A percentile compares a stretch with the other conserved stretches of the same genome.
Evolutionary conservation across 2,329 filamentous ascomycete genomes (phyloP).

Genomic region (Paraphaeosphaeria minitans): DNA sequence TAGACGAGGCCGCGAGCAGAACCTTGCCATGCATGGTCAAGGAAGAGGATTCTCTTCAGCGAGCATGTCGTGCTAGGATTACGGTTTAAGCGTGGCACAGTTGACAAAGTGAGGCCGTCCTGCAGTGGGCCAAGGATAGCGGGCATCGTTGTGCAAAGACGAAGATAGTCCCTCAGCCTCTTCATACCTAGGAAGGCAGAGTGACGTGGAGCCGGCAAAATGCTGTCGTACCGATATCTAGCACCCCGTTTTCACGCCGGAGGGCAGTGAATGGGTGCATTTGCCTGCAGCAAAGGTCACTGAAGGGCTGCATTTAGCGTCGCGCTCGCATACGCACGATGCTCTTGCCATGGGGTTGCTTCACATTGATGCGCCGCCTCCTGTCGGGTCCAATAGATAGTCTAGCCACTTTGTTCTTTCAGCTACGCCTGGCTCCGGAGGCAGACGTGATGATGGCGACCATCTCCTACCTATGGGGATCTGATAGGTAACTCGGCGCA

Average conservation of each 20-base stretch:
- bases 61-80: too few relatives aligned
- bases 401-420: background rate
- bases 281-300: background rate
- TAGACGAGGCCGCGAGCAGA: background rate
- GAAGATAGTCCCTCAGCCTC: background rate
- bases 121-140: background rate
- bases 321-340: background rate
- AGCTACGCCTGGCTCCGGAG: too few relatives aligned
- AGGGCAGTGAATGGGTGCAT: background rate
- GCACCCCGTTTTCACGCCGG: conserved; percentile 9
- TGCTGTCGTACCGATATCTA: conserved; percentile 12
- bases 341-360: background rate
- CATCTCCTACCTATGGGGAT: background rate
- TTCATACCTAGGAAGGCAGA: background rate
- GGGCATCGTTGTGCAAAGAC: background rate
- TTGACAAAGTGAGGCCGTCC: too few relatives aligned
- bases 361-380: background rate
- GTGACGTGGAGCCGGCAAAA: conserved; percentile 24
- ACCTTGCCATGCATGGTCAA: background rate
- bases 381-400: background rate
- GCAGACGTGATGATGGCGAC: background rate
- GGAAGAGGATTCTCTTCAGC: too few relatives aligned
- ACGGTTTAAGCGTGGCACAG: too few relatives aligned
- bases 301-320: background rate
- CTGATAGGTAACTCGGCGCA: background rate